Base-by-base conservation (phyloP, 2,329 filamentous ascomycete genomes). In the Pseudogymnoascus sp. region DNA sequence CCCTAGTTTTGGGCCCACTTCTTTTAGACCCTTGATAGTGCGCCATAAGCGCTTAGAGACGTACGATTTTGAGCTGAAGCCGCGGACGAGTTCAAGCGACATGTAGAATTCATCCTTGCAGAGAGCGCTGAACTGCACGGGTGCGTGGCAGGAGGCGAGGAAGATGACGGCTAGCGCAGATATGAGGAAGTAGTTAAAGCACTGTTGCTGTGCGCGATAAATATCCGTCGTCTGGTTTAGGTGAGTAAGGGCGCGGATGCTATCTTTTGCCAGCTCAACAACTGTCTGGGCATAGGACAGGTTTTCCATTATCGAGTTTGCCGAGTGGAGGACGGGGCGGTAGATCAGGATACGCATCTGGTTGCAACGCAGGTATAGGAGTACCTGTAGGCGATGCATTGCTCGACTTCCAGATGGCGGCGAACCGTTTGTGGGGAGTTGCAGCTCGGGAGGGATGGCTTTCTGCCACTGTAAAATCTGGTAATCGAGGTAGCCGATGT, bases 271-370 rank as follows among this genome's bases (percentile, higher is more conserved):
- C 1, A 92, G 80, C 64, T 89, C 85, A 31, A 92, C 87, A 0
- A 85, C 88, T 0, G 83, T 89, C 69, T 90, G 85, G 2, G 92
- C 92, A 65, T 90, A 86, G 4, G 78, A 76, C 60, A 87, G 81
- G 71, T 96, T 88, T 63, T 88, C 83, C 76, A 89, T 84, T 69
- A 97, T 97, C 69, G 87, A 92, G 11, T 85, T 89, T 3, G 90
- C 86, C 16, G 89, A 93, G 73, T 96, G 91, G 7, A 97, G 78
- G 2, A 96, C 87, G 0, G 92, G 92, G 0, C 91, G 90, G 73
- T 95, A 92, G 29, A 97, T 89, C 72, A 91, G 86, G 63, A 92
- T 94, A 4, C 92, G 88, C 76, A 96, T 90, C 77, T 96, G 92
- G 69, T 96, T 97, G 43, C 91, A 84, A 39, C 92, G 85, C 14